A percentile compares a stretch with the other conserved stretches of the same genome.
Conservation (phyloP, 352 stramenopile species). For the Phytophthora ramorum region DNA sequence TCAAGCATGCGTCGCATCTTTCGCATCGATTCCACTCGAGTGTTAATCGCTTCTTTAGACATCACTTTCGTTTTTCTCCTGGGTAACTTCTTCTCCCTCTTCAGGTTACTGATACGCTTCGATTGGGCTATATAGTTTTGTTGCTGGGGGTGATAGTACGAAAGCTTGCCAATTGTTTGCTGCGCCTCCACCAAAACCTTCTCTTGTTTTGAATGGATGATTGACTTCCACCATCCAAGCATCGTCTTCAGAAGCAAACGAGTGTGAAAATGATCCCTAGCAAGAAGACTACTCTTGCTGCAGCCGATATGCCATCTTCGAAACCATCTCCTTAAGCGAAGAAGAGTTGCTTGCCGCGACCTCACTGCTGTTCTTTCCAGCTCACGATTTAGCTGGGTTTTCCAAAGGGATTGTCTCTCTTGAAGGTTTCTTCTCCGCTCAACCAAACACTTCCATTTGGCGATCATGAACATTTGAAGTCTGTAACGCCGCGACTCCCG, state of each 20-base stretch:
- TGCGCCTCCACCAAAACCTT: constrained; percentile 49
- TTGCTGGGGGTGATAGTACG: constrained; percentile 47
- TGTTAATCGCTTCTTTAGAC: constrained; percentile 6
- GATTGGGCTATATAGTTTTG: constrained; percentile 17
- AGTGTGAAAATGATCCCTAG: constrained; percentile 18
- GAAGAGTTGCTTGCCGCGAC: constrained; percentile 5
- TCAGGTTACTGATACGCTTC: neutral
- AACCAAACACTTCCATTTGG: constrained; percentile 15
- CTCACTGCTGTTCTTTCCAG: constrained; percentile 16
- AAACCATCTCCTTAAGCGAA: constrained; percentile 26
- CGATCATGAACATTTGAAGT: neutral
- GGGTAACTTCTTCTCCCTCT: constrained; percentile 5
- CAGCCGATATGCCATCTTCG: constrained; percentile 19
- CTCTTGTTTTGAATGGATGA: constrained; percentile 62
- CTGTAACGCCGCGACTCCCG: constrained; percentile 2
- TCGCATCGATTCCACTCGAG: constrained; percentile 18
- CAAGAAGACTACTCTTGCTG: constrained; percentile 9
- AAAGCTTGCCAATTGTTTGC: constrained; percentile 41
- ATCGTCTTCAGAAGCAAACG: constrained; percentile 32
- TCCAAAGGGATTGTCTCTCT: constrained; percentile 27
- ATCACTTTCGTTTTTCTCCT: constrained; percentile 13
- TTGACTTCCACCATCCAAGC: constrained; percentile 49
- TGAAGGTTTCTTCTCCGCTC: constrained; percentile 13
- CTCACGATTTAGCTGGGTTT: constrained; percentile 30
- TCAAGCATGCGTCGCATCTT: constrained; percentile 46